Evolutionary conservation across 2,329 filamentous ascomycete species (phyloP).

Genomic region (Epichloe typhina): DNA sequence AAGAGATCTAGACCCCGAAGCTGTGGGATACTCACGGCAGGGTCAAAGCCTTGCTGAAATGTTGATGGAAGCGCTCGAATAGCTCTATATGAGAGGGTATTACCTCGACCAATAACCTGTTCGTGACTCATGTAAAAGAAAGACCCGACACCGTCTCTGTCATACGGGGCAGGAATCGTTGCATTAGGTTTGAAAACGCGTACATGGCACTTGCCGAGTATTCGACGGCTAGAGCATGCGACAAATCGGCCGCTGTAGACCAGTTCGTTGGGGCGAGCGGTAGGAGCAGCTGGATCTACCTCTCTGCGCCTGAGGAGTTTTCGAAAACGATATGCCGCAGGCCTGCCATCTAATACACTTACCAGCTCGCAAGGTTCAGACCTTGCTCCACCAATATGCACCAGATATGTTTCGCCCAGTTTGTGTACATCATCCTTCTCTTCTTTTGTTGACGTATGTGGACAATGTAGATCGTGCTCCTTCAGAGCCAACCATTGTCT

Average conservation of each 20-base stretch:
- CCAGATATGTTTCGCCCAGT: conserved; percentile 48
- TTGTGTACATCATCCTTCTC: conserved; percentile 19
- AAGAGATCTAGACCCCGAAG: conserved; percentile 59
- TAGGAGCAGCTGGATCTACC: conserved; percentile 19
- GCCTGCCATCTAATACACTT: background rate
- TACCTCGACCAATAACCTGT: background rate
- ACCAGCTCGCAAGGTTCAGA: conserved; percentile 52
- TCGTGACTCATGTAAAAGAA: conserved; percentile 47
- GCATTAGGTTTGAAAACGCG: conserved; percentile 35
- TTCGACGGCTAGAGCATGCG: conserved; percentile 20
- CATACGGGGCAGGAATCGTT: conserved; percentile 48
- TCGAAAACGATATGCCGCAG: conserved; percentile 28
- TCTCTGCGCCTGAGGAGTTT: conserved; percentile 35
- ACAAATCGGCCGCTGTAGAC: conserved; percentile 37
- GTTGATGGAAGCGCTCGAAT: conserved; percentile 20
- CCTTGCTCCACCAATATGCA: conserved; percentile 16
- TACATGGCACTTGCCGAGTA: conserved; percentile 47
- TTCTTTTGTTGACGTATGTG: conserved; percentile 15
- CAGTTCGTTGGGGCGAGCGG: conserved; percentile 41
- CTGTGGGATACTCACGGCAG: conserved; percentile 19
- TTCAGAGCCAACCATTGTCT: conserved; percentile 49
- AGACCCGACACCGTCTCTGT: conserved; percentile 50
- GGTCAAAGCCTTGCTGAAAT: conserved; percentile 44
- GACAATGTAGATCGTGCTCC: conserved; percentile 40
- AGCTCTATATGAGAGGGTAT: conserved; percentile 17